phyloP scores from a whole-genome alignment of 768 basidiomycete species.

The Mycena polygramma region DNA sequence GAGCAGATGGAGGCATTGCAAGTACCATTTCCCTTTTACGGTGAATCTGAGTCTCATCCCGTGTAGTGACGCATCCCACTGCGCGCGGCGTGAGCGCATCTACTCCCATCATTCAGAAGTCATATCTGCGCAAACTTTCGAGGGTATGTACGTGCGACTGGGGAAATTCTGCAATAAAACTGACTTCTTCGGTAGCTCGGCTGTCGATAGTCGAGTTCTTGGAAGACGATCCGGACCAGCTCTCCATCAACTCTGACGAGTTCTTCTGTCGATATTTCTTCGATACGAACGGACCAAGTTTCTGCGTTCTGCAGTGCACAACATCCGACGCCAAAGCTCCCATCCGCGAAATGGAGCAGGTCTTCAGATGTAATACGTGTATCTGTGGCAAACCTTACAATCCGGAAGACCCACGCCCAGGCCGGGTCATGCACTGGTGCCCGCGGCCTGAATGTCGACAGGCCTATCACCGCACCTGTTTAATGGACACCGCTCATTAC shows the following conservation, averaged over 20 bases:
- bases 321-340: background rate
- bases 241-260: constrained; percentile 4
- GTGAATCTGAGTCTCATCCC: background rate
- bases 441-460: constrained; percentile 24
- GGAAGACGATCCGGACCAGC: constrained; percentile 28
- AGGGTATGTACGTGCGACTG: constrained; percentile 1
- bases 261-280: constrained; percentile 31
- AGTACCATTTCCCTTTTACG: background rate
- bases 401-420: constrained; percentile 13
- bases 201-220: constrained; percentile 17
- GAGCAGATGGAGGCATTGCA: constrained; percentile 19
- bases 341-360: too few species aligned
- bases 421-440: constrained; percentile 31
- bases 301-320: constrained; percentile 10
- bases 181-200: background rate
- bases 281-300: background rate
- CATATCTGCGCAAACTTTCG: constrained; percentile 11
- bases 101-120: constrained; percentile 31
- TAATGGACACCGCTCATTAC: background rate
- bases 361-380: background rate
- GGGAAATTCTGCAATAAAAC: background rate
- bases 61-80: constrained; percentile 6
- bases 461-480: constrained; percentile 17
- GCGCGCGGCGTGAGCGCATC: constrained; percentile 18
- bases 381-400: constrained; percentile 22